Evolutionary conservation across 768 basidiomycete species (phyloP).

Genomic region (Phanerochaete carnosa): DNA sequence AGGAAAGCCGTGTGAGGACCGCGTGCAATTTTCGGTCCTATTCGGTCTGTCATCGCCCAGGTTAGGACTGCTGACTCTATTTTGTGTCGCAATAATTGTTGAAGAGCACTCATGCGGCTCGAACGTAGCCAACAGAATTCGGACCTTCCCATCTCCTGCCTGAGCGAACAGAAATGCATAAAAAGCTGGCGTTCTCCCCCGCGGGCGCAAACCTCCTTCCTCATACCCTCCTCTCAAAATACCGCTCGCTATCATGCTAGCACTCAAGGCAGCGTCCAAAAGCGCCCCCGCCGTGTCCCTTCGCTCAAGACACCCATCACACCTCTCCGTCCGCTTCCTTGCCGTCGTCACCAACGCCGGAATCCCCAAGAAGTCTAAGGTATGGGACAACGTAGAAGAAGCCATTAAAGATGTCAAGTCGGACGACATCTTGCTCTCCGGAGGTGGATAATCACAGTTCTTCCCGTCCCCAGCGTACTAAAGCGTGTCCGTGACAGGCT

Average conservation of each 20-base stretch:
- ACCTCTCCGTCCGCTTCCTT: conserved; percentile 20
- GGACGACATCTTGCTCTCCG: conserved; percentile 72
- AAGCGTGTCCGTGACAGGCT: conserved; percentile 46
- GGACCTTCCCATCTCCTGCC: conserved; percentile 1
- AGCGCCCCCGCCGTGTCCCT: conserved; percentile 14
- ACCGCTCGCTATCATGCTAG: conserved; percentile 12
- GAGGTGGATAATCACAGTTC: conserved; percentile 48
- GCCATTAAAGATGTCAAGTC: conserved; percentile 81
- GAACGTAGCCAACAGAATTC: not conserved
- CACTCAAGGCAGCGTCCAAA: conserved; percentile 9
- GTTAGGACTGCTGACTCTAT: not conserved
- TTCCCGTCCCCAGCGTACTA: not conserved
- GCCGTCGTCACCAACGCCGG: conserved; percentile 26
- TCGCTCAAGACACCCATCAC: conserved; percentile 14
- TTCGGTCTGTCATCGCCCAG: not conserved
- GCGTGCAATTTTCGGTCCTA: not conserved
- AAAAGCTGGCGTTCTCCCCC: not conserved
- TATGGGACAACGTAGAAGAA: conserved; percentile 76
- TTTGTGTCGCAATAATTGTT: not conserved
- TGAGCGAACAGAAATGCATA: not conserved
- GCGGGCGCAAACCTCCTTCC: conserved; percentile 7
- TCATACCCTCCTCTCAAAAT: conserved; percentile 1
- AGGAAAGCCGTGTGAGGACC: not conserved
- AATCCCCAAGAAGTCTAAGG: conserved; percentile 43
- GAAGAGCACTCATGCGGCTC: not conserved